Percentiles rank a stretch among this genome's conserved stretches.
phyloP scores from a whole-genome alignment of 73 alveolate species.

The Paramecium caudatum region DNA sequence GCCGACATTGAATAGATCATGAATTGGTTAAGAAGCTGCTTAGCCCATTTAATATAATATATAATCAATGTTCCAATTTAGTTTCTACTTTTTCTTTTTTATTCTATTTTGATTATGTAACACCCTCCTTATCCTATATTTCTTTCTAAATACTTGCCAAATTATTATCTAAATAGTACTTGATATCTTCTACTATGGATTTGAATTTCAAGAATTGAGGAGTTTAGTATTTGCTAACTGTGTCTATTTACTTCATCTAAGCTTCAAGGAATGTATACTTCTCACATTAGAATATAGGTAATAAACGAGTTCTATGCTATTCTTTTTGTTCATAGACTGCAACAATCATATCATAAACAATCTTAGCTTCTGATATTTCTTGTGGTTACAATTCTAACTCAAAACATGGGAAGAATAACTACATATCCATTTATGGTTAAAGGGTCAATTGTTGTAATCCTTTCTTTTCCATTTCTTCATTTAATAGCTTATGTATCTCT shows the following conservation, averaged over 20 bases:
- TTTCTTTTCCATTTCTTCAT: neutral
- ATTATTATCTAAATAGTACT: neutral
- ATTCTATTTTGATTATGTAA: neutral
- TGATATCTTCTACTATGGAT: constrained; percentile 23
- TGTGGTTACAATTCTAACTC: neutral
- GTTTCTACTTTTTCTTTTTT: constrained; percentile 9
- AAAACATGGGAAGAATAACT: constrained; percentile 17
- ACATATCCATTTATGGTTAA: neutral
- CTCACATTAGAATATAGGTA: neutral
- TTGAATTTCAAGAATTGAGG: constrained; percentile 17
- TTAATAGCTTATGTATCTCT: neutral
- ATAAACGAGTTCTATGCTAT: neutral
- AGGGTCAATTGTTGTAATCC: constrained; percentile 11
- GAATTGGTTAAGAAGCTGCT: neutral
- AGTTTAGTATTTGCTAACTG: neutral
- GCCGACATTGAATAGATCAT: constrained; percentile 37
- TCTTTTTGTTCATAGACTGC: neutral
- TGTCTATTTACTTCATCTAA: neutral
- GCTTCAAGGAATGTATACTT: neutral
- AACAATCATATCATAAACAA: constrained; percentile 32
- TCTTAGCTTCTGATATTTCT: constrained; percentile 29
- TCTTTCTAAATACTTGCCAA: neutral
- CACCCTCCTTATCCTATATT: neutral
- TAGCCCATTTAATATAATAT: neutral
- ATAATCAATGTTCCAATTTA: neutral